A percentile compares a stretch with the other conserved stretches of the same genome.
phyloP scores from a whole-genome alignment of 306 rosid species.

The Vicia villosa region DNA sequence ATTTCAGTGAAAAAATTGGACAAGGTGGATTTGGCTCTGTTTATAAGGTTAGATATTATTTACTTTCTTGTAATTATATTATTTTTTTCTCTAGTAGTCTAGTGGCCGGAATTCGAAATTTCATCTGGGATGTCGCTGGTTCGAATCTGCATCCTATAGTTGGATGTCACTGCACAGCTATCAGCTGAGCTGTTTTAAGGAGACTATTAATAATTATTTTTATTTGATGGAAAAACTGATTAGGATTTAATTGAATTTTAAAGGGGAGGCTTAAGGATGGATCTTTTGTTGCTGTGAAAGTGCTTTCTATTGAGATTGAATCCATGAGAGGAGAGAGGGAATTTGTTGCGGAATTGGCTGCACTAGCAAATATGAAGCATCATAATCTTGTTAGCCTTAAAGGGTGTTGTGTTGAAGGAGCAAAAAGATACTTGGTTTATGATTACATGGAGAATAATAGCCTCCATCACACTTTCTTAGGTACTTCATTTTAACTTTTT shows the following conservation, averaged over 20 bases:
- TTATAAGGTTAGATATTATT: conserved; percentile 59
- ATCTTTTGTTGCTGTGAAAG: conserved; percentile 70
- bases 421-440: conserved; percentile 72
- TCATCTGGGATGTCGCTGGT: too few relatives aligned
- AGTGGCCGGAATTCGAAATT: background rate
- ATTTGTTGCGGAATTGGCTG: conserved; percentile 76
- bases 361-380: conserved; percentile 71
- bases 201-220: background rate
- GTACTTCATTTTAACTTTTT: conserved; percentile 37
- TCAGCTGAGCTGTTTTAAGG: too few relatives aligned
- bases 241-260: conserved; percentile 33
- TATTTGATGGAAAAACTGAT: conserved; percentile 15
- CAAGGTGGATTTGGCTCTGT: conserved; percentile 90
- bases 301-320: conserved; percentile 71
- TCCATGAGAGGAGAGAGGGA: conserved; percentile 91
- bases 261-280: conserved; percentile 79
- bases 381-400: conserved; percentile 70
- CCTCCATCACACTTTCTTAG: conserved; percentile 61
- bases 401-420: conserved; percentile 88
- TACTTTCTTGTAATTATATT: conserved; percentile 8
- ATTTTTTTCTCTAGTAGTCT: too few relatives aligned
- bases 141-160: too few relatives aligned
- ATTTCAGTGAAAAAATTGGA: conserved; percentile 62
- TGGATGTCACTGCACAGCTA: too few relatives aligned
- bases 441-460: conserved; percentile 92